Evolutionary conservation across 2,329 filamentous ascomycete species (phyloP).

Genomic region (Lasiodiplodia sp.): DNA sequence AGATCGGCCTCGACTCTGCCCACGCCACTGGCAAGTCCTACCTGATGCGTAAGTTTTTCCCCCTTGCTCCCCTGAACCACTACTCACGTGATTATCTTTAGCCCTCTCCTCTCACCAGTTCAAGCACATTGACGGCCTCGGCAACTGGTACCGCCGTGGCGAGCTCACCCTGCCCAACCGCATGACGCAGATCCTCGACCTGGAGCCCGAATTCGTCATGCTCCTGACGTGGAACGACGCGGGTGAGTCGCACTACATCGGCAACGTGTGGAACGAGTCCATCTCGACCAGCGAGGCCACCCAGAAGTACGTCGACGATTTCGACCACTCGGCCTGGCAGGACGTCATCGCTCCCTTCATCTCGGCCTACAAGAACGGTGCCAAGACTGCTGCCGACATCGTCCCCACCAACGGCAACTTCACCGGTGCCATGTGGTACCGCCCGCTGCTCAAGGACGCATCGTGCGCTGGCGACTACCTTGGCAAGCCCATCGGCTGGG

Average conservation of each 20-base stretch:
- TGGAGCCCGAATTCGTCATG: slow-evolving; percentile 49
- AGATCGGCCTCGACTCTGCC: slow-evolving; percentile 40
- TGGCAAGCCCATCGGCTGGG: slow-evolving; percentile 15
- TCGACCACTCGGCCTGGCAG: slow-evolving; percentile 47
- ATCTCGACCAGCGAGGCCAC: slow-evolving; percentile 36
- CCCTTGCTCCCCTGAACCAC: slow-evolving; percentile 16
- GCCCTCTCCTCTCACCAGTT: slow-evolving; percentile 47
- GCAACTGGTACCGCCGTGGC: slow-evolving; percentile 49
- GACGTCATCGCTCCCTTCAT: slow-evolving; percentile 48
- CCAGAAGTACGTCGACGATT: slow-evolving; percentile 40
- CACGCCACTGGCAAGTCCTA: slow-evolving; percentile 44
- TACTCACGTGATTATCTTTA: neutral
- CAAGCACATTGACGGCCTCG: slow-evolving; percentile 43
- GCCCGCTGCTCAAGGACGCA: slow-evolving; percentile 21
- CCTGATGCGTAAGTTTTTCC: slow-evolving; percentile 42
- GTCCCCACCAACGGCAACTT: slow-evolving; percentile 19
- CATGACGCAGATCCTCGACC: slow-evolving; percentile 38
- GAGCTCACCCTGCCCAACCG: slow-evolving; percentile 46
- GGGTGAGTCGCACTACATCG: slow-evolving; percentile 51
- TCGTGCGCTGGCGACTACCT: slow-evolving; percentile 17
- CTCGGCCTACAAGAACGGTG: slow-evolving; percentile 45
- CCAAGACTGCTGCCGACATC: slow-evolving; percentile 31
- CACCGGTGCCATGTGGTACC: slow-evolving; percentile 25
- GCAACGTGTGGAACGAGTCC: slow-evolving; percentile 47
- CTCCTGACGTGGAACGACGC: slow-evolving; percentile 53